Evolutionary conservation across 768 basidiomycete genomes (phyloP), one percentile per base, ranked within the genome.

Genomic region (Pisolithus marmoratus): DNA sequence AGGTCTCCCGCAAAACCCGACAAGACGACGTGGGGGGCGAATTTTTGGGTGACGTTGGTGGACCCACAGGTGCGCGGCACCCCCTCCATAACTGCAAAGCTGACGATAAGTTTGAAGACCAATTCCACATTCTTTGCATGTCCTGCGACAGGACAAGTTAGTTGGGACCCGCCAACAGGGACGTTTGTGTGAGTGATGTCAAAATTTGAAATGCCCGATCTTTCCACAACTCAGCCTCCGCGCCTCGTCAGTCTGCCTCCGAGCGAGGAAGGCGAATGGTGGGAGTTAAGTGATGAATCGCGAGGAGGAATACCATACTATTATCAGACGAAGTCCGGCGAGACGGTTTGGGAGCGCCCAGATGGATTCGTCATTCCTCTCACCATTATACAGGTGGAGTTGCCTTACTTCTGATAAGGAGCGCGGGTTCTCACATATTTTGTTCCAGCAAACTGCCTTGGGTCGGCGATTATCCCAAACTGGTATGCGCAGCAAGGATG

Each of bases 301-400:
- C 78, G 90, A 48, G 87, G 84, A 42, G 90, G 90, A 27, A 73
- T 93, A 51, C 83, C 89, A 4, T 97, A 97, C 66, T 97, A 93
- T 70, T 94, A 95, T 70, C 93, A 94, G 61, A 96, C 93, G 9
- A 86, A 91, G 67, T 85, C 90, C 1, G 85, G 87, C 1, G 87
- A 90, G 60, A 95, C 94, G 1, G 86, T 90, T 34, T 97, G 94
- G 94, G 90, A 90, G 53, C 80, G 87, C n/a, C 94, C 94, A 14
- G 69, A 76, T 22, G 88, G 84, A 31, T 94, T 96, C 65, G 87
- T 97, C 27, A 95, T 97, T 54, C 94, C 94, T 34, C 73, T 97
- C 48, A 86, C 85, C 12, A 81, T 93, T 58, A 83, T 95, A 17
- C 93, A 95, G 77, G 90, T 83, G n/a, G n/a, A 60, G 60, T 73